These are phyloP conservation scores for Kwoniella shivajii DNA, from an alignment of 1,284 basidiomycete species.

Conservation along the genomic window DNA sequence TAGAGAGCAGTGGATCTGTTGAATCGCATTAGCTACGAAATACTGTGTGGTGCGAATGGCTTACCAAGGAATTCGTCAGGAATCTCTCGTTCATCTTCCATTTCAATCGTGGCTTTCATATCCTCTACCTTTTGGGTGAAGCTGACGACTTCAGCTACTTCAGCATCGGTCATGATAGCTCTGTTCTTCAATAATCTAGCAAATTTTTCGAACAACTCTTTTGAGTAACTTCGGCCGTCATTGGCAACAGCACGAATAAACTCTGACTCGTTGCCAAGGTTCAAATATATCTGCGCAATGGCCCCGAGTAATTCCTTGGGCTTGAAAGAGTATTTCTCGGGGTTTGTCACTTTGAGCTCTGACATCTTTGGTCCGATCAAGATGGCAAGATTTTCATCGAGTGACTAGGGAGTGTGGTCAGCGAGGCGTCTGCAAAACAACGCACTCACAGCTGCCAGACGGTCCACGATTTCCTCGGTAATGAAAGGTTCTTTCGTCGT, in stretches of 20 bases:
- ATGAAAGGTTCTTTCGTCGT: constrained; percentile 92
- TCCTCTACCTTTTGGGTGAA: constrained; percentile 86
- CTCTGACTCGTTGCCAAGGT: constrained; percentile 75
- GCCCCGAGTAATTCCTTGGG: constrained; percentile 82
- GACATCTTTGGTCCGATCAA: constrained; percentile 78
- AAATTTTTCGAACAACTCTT: constrained; percentile 80
- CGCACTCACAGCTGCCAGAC: constrained; percentile 83
- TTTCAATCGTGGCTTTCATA: constrained; percentile 72
- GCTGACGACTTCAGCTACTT: constrained; percentile 70
- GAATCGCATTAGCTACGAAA: background rate
- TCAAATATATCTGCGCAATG: constrained; percentile 88
- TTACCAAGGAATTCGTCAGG: constrained; percentile 93
- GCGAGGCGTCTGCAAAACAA: background rate
- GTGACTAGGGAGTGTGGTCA: constrained; percentile 32
- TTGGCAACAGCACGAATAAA: constrained; percentile 89
- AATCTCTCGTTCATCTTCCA: constrained; percentile 86
- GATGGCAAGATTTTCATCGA: constrained; percentile 90
- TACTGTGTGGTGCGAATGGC: constrained; percentile 27
- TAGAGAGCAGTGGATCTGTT: constrained; percentile 38
- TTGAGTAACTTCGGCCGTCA: constrained; percentile 89
- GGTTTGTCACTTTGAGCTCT: constrained; percentile 80
- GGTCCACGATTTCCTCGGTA: constrained; percentile 93
- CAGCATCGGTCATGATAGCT: constrained; percentile 74
- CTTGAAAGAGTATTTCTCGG: constrained; percentile 87
- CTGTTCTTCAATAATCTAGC: constrained; percentile 68